Evolutionary conservation across 2,329 filamentous ascomycete species (phyloP), one percentile per base, ranked within the genome.

Genomic region (Pseudogymnoascus sp.): DNA sequence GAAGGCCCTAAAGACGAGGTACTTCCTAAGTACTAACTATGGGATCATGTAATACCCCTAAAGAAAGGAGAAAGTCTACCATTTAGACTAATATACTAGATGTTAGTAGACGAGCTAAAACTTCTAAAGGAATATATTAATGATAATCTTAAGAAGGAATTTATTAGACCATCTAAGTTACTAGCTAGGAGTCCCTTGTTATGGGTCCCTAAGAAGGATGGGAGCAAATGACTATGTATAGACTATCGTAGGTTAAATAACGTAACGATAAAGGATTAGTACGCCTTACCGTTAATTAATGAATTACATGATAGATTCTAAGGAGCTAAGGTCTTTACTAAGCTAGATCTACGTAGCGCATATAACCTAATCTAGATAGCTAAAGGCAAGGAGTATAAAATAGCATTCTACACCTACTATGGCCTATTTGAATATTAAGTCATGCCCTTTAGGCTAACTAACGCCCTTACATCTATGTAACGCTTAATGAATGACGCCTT

Each of bases 171-270:
- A 2, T 71, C 47, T 19, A 66, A 31, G 16, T 68, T 50, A 37
- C 65, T 61, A 29, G 64, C 64, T 29, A 66, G 66, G 4, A 50
- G 62, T 1, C 71, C 67, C 7, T 67, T 76, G 4, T 64, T 76
- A 0, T 75, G 76, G 67, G 65, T 73, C 19, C 64, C 61, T 26
- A 77, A 76, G 65, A 69, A 69, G 4, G 68, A 71, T 59, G 65
- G 70, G 2, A 67, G 64, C 7, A 62, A 74, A 7, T 63, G 67
- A 19, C 61, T 78, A 44, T 77, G 66, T 66, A 66, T 77, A 5
- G 68, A 78, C 63, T 78, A 77, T 65, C 53, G 68, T 59, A 64
- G 37, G 0, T 65, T 77, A 1, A 78, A 77, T 59, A 63, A 64
- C 0, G 64, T 75, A n/a, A 76, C 69, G 3, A 69, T 70, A 26